phyloP scores from a whole-genome alignment of 2,329 filamentous ascomycete genomes.

The Fusarium avenaceum region DNA sequence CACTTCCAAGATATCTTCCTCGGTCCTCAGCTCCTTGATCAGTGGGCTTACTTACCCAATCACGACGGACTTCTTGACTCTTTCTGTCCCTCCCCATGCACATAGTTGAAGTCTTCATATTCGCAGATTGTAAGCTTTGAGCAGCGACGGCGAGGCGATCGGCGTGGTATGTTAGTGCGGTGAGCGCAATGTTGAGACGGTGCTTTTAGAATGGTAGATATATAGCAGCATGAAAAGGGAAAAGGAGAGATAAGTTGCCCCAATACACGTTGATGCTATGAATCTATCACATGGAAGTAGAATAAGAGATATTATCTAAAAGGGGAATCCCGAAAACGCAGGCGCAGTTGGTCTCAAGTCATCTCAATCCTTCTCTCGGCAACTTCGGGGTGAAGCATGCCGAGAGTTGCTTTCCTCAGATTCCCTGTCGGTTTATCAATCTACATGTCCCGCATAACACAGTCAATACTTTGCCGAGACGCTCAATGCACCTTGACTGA shows the following conservation, averaged over 20 bases:
- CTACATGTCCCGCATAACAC: not conserved
- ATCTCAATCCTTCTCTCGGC: not conserved
- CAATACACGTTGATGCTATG: no score
- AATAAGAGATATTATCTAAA: slow-evolving; percentile 21
- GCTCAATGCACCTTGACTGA: no score
- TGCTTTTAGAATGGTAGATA: no score
- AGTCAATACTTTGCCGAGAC: no score
- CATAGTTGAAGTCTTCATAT: not conserved
- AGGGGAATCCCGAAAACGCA: slow-evolving; percentile 25
- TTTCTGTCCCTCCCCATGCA: not conserved
- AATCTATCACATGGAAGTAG: no score
- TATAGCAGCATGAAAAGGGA: no score
- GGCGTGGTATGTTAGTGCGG: no score
- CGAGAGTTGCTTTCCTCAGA: slow-evolving; percentile 1
- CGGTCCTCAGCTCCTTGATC: slow-evolving; percentile 3
- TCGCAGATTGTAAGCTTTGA: slow-evolving; percentile 5
- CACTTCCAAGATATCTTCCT: slow-evolving; percentile 11
- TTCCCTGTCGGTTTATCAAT: not conserved
- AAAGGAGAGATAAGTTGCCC: no score
- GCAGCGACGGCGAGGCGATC: no score
- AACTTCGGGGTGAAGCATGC: slow-evolving; percentile 11
- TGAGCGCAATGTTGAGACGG: no score
- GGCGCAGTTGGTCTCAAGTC: not conserved
- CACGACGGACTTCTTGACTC: not conserved
- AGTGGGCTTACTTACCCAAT: not conserved